Base-by-base conservation (phyloP, 2,329 filamentous ascomycete species). In the Ustulina deusta region DNA sequence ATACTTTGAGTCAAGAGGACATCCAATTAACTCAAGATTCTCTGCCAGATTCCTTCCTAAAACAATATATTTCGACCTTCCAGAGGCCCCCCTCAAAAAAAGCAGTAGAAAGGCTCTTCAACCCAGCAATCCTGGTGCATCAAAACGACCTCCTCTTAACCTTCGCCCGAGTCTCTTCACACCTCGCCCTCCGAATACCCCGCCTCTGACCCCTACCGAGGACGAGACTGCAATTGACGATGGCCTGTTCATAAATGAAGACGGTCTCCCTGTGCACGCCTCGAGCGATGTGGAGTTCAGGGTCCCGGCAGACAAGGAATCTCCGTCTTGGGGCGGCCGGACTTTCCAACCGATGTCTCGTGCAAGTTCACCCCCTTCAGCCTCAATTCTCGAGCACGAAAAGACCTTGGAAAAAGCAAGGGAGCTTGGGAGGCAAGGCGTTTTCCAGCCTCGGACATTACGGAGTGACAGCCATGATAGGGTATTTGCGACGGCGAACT, bases 21-120 rank as follows among this genome's bases (percentile, higher is more conserved):
- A 38, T 42, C n/a, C 38, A 60, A 56, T 38, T 51, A 63, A 66
- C 36, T 57, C 44, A 17, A 62, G 22, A 48, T 40, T 20, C 10
- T 29, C 57, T 59, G 89, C n/a, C 77, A 97, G 94, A 65, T 97
- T 97, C 78, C 87, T 97, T 40, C 95, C 95, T 38, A 94, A 97
- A 79, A 98, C 95, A 46, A 86, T 97, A 76, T 90, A 97, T 79
- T 98, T 98, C 79, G 90, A 90, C 73, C 85, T 92, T 64, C 87
- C 88, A 11, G 84, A 85, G 44, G 48, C 61, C 3, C 85, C 84
- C 36, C 82, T 83, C 59, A 55, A n/a, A 44, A 55, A n/a, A 44
- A 60, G 25, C 29, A 48, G 48, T 6, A 55, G 15, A 48, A 63
- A 57, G 38, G 25, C 29, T 22, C 75, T 71, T 69, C 76, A 38